A percentile compares a stretch with the other conserved stretches of the same genome.
These are phyloP conservation scores for Alternaria incomplexa DNA, from an alignment of 2,329 filamentous ascomycete species.

Conservation along the genomic window DNA sequence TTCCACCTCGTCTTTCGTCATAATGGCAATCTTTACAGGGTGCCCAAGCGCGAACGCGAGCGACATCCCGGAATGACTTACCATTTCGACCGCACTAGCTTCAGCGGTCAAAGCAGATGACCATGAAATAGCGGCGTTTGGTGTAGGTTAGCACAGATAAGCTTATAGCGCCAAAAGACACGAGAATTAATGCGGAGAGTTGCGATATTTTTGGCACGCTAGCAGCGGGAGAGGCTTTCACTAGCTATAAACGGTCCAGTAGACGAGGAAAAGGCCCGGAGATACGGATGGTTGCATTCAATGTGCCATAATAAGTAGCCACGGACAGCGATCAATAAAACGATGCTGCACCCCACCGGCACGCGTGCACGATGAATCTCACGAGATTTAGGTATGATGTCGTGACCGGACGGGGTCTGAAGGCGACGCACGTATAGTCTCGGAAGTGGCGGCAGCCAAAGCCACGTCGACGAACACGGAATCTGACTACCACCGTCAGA, in stretches of 20 bases:
- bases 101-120: constrained; percentile 36
- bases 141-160: constrained; percentile 31
- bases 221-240: constrained; percentile 27
- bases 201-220: constrained; percentile 41
- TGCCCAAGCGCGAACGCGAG: constrained; percentile 29
- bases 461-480: constrained; percentile 1
- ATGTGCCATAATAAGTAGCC: constrained; percentile 28
- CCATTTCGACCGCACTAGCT: constrained; percentile 26
- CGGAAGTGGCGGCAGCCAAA: background rate
- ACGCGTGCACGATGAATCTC: constrained; percentile 14
- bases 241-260: constrained; percentile 16
- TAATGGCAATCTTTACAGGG: constrained; percentile 22
- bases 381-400: background rate
- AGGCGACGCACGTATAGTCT: background rate
- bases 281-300: constrained; percentile 39
- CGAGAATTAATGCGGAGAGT: constrained; percentile 35
- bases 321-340: constrained; percentile 40
- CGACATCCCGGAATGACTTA: constrained; percentile 26
- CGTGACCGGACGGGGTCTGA: constrained; percentile 1
- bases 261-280: constrained; percentile 36
- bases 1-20: constrained; percentile 26
- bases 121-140: constrained; percentile 21
- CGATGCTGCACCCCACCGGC: constrained; percentile 18
- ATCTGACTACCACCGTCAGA: background rate
- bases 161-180: constrained; percentile 39